Conservation (phyloP, 768 basidiomycete genomes). For the Xerocomus brunneocitrinus region DNA sequence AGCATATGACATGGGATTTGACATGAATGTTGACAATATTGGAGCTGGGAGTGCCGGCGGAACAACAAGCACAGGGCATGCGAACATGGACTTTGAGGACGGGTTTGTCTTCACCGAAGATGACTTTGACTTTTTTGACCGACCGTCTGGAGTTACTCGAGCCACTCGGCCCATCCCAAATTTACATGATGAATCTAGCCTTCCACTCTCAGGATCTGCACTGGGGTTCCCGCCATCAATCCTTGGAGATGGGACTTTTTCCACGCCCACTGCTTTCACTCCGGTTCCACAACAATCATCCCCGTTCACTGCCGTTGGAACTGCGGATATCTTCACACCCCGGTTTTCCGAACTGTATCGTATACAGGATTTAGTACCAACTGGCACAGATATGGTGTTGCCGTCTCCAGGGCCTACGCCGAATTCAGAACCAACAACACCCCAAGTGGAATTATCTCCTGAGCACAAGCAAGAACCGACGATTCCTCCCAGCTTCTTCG, state of each 20-base stretch:
- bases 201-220: constrained; percentile 33
- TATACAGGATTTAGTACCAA: constrained; percentile 26
- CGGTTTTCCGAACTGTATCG: constrained; percentile 20
- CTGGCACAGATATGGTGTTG: constrained; percentile 40
- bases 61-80: constrained; percentile 20
- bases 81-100: constrained; percentile 50
- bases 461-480: constrained; percentile 15
- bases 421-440: constrained; percentile 48
- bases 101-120: constrained; percentile 68
- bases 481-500: constrained; percentile 42
- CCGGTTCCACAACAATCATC: constrained; percentile 28
- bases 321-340: constrained; percentile 19
- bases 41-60: constrained; percentile 27
- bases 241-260: constrained; percentile 28
- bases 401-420: constrained; percentile 52
- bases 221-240: constrained; percentile 33
- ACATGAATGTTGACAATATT: constrained; percentile 40
- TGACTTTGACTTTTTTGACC: constrained; percentile 86
- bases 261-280: constrained; percentile 15
- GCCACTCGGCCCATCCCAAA: constrained; percentile 14
- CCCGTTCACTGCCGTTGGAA: constrained; percentile 27
- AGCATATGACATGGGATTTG: constrained; percentile 44
- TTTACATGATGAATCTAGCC: constrained; percentile 19
- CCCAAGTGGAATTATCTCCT: constrained; percentile 45
- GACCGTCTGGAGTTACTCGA: constrained; percentile 36